phyloP scores from a whole-genome alignment of 1,284 basidiomycete species.

The Anthracocystis setariae region DNA sequence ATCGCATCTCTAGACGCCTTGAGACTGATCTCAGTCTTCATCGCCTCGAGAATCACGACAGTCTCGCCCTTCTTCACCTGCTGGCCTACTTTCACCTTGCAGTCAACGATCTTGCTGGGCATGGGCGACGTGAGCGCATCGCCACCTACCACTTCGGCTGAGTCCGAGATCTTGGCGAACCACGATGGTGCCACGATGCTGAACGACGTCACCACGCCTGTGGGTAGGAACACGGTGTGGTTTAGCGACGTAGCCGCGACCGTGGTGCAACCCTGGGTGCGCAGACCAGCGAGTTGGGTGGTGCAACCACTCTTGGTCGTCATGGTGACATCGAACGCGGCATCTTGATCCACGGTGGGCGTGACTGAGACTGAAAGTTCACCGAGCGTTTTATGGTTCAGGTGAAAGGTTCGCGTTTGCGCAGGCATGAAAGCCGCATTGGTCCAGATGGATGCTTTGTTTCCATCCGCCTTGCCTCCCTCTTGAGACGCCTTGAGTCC shows the following conservation, averaged over 20 bases:
- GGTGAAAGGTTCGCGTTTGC: not conserved
- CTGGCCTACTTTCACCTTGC: conserved; percentile 80
- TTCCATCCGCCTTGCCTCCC: conserved; percentile 75
- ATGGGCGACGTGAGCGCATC: conserved; percentile 29
- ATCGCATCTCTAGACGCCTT: conserved; percentile 77
- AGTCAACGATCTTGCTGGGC: conserved; percentile 74
- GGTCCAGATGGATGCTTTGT: conserved; percentile 19
- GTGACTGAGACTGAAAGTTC: conserved; percentile 12
- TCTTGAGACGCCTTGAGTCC: conserved; percentile 63
- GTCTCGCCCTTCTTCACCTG: conserved; percentile 81
- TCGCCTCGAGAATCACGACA: conserved; percentile 86
- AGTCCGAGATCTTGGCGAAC: conserved; percentile 22
- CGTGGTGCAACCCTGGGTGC: conserved; percentile 3
- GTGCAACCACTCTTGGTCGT: not conserved
- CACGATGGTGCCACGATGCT: conserved; percentile 13
- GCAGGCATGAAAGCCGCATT: not conserved
- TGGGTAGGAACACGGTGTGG: conserved; percentile 31
- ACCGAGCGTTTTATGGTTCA: conserved; percentile 26
- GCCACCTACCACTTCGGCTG: not conserved
- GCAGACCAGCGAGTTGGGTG: conserved; percentile 73
- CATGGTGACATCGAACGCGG: conserved; percentile 8
- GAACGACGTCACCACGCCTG: conserved; percentile 16
- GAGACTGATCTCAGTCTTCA: conserved; percentile 82
- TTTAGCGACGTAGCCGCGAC: conserved; percentile 1
- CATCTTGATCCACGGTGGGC: not conserved